A percentile compares a stretch with the other conserved stretches of the same genome.
Conservation (phyloP, 805 yeast genomes). For the Myxozyma mucilagina region DNA sequence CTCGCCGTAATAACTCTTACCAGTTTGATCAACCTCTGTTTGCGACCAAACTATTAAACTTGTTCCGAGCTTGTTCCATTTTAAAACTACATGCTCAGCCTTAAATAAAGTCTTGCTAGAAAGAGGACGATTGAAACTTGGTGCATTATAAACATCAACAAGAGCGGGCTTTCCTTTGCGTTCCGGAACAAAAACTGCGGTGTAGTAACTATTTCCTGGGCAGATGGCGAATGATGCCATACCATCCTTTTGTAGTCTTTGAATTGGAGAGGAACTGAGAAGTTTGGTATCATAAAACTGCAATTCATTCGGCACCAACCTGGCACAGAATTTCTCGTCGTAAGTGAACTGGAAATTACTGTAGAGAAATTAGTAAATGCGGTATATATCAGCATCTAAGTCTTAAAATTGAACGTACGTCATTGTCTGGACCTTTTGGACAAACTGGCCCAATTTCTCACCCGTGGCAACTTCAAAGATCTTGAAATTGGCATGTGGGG, state of each 20-base stretch:
- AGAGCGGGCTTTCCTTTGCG: conserved; percentile 84
- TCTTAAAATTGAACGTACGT: conserved; percentile 5
- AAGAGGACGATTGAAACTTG: conserved; percentile 72
- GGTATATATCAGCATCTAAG: too few species aligned
- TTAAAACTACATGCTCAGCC: conserved; percentile 89
- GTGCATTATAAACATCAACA: conserved; percentile 79
- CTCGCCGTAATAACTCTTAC: conserved; percentile 95
- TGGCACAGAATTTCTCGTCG: conserved; percentile 72
- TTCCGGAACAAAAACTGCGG: conserved; percentile 90
- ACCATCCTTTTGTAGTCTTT: conserved; percentile 56
- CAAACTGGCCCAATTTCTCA: conserved; percentile 58
- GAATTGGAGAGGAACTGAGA: conserved; percentile 49
- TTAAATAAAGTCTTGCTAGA: conserved; percentile 88
- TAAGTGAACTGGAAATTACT: conserved; percentile 72
- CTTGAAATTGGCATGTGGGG: conserved; percentile 72
- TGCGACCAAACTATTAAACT: conserved; percentile 90
- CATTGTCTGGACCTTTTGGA: conserved; percentile 75
- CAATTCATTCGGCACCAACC: conserved; percentile 59
- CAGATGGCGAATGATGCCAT: conserved; percentile 66
- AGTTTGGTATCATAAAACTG: conserved; percentile 63
- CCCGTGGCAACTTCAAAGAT: conserved; percentile 62
- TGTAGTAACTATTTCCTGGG: conserved; percentile 86
- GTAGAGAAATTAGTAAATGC: background rate
- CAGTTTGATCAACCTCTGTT: conserved; percentile 92
- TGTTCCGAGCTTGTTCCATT: conserved; percentile 94